These are phyloP conservation scores for Primulina eburnea DNA, from an alignment of 257 asterid genomes.

Conservation along the genomic window DNA sequence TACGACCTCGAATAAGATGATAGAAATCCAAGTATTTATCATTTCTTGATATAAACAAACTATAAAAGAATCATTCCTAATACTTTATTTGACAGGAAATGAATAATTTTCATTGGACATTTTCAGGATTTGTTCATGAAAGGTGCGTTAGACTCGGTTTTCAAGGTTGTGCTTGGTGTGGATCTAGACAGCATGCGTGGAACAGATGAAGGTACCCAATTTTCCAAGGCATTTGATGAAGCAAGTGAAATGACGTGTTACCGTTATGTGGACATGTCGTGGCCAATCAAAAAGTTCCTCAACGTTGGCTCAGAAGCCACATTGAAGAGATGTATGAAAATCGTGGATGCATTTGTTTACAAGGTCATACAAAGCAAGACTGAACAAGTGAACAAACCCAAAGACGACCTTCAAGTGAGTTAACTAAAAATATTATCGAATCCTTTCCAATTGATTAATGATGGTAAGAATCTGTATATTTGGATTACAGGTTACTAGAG, in stretches of 20 bases:
- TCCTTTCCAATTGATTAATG: neutral
- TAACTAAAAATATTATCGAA: neutral
- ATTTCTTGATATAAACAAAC: neutral
- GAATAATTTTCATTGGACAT: neutral
- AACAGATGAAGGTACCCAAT: conserved; percentile 39
- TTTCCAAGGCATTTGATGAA: conserved; percentile 56
- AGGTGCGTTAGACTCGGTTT: conserved; percentile 61
- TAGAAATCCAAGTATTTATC: conserved; percentile 45
- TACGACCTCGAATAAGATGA: conserved; percentile 30
- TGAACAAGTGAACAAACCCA: conserved; percentile 31
- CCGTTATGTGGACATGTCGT: conserved; percentile 50
- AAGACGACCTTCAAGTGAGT: conserved; percentile 27
- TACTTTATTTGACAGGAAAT: neutral
- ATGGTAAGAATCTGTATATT: neutral
- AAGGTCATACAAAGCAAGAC: conserved; percentile 48
- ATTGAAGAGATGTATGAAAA: conserved; percentile 44
- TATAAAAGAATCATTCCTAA: neutral
- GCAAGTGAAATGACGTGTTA: conserved; percentile 50
- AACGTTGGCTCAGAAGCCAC: conserved; percentile 63
- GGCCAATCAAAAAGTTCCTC: conserved; percentile 55
- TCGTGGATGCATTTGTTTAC: conserved; percentile 51
- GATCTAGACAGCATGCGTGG: conserved; percentile 57
- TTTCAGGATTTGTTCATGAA: conserved; percentile 67
- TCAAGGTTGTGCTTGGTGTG: conserved; percentile 63
- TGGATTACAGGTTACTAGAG: conserved; percentile 38